These are phyloP conservation scores for Wickerhamomyces ciferrii DNA, from an alignment of 805 yeast genomes.

Conservation along the genomic window DNA sequence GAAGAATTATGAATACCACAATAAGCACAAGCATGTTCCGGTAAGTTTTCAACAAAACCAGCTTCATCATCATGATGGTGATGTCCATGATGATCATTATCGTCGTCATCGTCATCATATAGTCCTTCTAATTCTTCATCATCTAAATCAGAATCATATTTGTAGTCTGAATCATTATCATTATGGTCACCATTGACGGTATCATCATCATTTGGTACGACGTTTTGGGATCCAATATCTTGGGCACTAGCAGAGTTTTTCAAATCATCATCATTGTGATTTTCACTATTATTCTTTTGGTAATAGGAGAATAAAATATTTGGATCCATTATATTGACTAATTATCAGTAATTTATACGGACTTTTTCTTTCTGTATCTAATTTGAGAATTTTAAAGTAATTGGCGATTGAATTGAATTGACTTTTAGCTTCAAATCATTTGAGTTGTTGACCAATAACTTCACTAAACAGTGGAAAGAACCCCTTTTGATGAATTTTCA, in stretches of 20 bases:
- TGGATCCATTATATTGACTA: constrained; percentile 14
- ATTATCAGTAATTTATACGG: background rate
- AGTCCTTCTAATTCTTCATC: background rate
- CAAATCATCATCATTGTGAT: background rate
- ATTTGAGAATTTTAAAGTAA: background rate
- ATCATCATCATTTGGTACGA: constrained; percentile 13
- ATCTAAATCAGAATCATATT: background rate
- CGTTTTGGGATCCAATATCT: too few species aligned
- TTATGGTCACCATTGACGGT: background rate
- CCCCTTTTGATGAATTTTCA: too few species aligned
- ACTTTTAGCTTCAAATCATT: background rate
- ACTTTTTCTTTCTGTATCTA: background rate
- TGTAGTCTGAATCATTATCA: background rate
- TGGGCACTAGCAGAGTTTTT: too few species aligned
- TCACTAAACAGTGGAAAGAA: too few species aligned
- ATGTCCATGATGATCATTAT: background rate
- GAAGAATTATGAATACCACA: constrained; percentile 68
- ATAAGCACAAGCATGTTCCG: constrained; percentile 52
- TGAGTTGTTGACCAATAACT: background rate
- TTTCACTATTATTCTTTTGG: background rate
- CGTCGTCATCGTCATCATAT: constrained; percentile 2
- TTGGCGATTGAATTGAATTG: too few species aligned
- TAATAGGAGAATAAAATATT: constrained; percentile 16
- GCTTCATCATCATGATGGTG: background rate
- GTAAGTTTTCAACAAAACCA: constrained; percentile 5